phyloP scores from a whole-genome alignment of 1,284 basidiomycete species.

The Rhodofomes roseus region DNA sequence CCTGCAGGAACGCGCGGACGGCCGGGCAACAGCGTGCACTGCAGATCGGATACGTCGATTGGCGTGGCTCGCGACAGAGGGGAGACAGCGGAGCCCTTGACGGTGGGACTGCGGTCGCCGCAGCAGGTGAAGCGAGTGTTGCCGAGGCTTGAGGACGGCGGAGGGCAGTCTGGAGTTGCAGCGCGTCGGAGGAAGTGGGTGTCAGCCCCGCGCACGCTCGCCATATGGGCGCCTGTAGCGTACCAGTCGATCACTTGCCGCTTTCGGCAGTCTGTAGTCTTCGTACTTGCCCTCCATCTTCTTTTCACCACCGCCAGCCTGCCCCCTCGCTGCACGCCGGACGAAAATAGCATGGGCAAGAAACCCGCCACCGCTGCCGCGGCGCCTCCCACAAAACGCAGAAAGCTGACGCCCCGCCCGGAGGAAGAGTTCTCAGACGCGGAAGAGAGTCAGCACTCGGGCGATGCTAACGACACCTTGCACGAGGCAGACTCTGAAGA shows the following conservation, averaged over 20 bases:
- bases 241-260: conserved; percentile 4
- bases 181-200: not conserved
- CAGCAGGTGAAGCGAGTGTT: not conserved
- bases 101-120: not conserved
- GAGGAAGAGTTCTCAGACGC: conserved; percentile 12
- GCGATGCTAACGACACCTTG: conserved; percentile 8
- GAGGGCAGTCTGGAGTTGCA: not conserved
- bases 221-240: conserved; percentile 1
- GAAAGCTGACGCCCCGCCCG: conserved; percentile 15
- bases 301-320: not conserved
- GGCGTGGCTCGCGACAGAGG: not conserved
- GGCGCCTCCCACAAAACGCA: conserved; percentile 29
- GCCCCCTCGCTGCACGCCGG: not conserved
- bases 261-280: not conserved
- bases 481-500: conserved; percentile 27
- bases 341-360: not conserved
- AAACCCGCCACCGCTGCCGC: not conserved
- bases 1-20: not conserved
- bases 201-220: not conserved
- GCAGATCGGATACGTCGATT: not conserved
- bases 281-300: not conserved
- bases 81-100: not conserved
- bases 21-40: not conserved
- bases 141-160: not conserved
- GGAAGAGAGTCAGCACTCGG: conserved; percentile 17